Conservation (phyloP, 257 asterid species). For the Rhazya stricta region DNA sequence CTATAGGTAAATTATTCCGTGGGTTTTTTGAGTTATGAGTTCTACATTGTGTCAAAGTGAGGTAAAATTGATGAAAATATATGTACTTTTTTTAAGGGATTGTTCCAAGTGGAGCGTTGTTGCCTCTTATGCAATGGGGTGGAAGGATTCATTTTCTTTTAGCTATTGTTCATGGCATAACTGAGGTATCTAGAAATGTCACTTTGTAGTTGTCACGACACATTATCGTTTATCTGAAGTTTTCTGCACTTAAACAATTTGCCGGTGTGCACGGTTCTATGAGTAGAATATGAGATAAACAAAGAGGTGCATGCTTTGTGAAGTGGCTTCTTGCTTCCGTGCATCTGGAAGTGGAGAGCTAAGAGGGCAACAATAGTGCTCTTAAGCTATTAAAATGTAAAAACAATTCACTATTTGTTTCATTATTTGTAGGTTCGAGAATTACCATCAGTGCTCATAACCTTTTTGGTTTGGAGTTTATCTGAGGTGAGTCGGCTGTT, state of each 20-base stretch:
- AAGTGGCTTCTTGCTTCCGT: neutral
- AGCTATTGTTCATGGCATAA: constrained; percentile 56
- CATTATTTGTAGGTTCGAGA: constrained; percentile 53
- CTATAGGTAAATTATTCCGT: constrained; percentile 44
- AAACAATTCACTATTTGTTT: neutral
- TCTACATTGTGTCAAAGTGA: neutral
- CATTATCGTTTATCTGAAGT: neutral
- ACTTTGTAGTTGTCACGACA: neutral
- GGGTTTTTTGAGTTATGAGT: constrained; percentile 9
- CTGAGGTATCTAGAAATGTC: constrained; percentile 40
- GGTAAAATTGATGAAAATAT: neutral
- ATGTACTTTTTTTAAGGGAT: constrained; percentile 43
- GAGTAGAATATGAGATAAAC: neutral
- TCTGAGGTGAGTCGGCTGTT: constrained; percentile 53
- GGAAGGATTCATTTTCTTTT: constrained; percentile 86
- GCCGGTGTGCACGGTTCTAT: neutral
- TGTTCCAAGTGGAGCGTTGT: constrained; percentile 79
- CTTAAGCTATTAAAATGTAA: neutral
- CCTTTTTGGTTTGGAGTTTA: constrained; percentile 78
- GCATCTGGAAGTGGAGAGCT: neutral
- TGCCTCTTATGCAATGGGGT: constrained; percentile 98
- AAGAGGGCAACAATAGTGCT: neutral
- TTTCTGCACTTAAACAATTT: neutral
- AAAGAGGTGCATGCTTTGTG: constrained; percentile 5
- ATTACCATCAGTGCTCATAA: constrained; percentile 65